Percentiles rank a stretch among this genome's conserved stretches.
Evolutionary conservation across 1,284 basidiomycete species (phyloP).

Genomic region (Sanguinoderma infundibulare): DNA sequence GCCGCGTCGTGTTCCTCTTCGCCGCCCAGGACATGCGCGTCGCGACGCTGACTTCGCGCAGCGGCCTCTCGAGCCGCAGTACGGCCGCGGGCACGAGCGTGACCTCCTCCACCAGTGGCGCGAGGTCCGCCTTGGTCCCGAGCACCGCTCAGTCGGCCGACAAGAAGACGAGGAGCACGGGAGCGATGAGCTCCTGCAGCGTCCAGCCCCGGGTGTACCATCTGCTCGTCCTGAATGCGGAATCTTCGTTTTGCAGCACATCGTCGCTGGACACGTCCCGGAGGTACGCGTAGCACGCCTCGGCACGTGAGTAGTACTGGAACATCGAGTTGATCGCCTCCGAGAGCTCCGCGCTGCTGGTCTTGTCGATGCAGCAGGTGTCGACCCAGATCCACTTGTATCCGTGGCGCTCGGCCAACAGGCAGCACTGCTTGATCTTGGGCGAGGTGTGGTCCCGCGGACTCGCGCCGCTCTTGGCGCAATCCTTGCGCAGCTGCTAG

Average conservation of each 20-base stretch:
- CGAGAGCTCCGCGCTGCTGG: neutral
- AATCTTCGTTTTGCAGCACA: neutral
- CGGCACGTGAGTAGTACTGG: neutral
- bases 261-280: neutral
- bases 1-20: neutral
- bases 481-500: neutral
- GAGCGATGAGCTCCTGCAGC: conserved; percentile 4
- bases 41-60: neutral
- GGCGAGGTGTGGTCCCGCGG: neutral
- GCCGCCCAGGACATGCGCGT: conserved; percentile 3
- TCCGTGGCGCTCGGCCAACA: neutral
- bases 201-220: neutral
- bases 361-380: conserved; percentile 5
- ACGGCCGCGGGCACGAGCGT: neutral
- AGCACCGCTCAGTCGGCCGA: conserved; percentile 5
- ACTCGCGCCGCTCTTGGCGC: neutral
- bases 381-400: conserved; percentile 3
- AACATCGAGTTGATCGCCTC: conserved; percentile 5
- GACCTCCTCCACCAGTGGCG: neutral
- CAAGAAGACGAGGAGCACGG: neutral
- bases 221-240: neutral
- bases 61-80: neutral
- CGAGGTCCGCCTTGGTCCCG: neutral
- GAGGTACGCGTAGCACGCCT: conserved; percentile 1
- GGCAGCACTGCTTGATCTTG: neutral